These are phyloP conservation scores for Lagerstroemia speciosa DNA, from an alignment of 345 rosid species.

Conservation along the genomic window DNA sequence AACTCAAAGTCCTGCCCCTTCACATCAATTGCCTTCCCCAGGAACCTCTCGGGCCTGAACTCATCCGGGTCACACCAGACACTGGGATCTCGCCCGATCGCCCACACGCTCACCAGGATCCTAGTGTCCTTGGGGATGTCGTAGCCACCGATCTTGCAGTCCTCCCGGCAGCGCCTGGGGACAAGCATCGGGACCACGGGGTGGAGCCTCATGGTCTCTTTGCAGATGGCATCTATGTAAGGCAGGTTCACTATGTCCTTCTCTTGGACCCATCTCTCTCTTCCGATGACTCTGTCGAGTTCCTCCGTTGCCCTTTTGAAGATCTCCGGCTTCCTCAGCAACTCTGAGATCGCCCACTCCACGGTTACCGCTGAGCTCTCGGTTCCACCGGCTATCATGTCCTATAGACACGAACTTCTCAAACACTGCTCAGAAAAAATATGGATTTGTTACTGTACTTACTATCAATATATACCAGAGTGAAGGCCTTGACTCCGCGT, in stretches of 20 bases:
- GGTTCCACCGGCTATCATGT: slow-evolving; percentile 52
- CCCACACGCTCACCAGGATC: slow-evolving; percentile 38
- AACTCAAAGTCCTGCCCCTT: slow-evolving; percentile 35
- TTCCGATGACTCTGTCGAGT: slow-evolving; percentile 45
- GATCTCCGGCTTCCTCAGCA: slow-evolving; percentile 35
- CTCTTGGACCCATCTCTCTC: slow-evolving; percentile 46
- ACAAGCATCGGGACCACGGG: slow-evolving; percentile 55
- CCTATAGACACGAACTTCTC: slow-evolving; percentile 23
- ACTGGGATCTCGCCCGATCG: slow-evolving; percentile 43
- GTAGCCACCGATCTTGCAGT: slow-evolving; percentile 27
- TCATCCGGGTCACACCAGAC: slow-evolving; percentile 48
- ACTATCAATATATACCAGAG: slow-evolving; percentile 34
- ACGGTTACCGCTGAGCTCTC: slow-evolving; percentile 55
- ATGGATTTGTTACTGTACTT: too few species aligned
- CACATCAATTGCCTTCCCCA: slow-evolving; percentile 12
- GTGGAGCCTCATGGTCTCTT: too few species aligned
- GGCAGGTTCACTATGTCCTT: slow-evolving; percentile 40
- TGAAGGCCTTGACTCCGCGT: slow-evolving; percentile 49
- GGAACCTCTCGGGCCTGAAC: slow-evolving; percentile 27
- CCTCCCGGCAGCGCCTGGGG: slow-evolving; percentile 33
- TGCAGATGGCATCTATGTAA: slow-evolving; percentile 32
- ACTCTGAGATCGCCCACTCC: slow-evolving; percentile 56
- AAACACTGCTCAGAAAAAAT: too few species aligned
- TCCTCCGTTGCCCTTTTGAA: slow-evolving; percentile 47
- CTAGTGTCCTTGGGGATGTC: slow-evolving; percentile 41